Conservation (phyloP, 169 alveolate genomes). For the Cryptosporidium sp. region DNA sequence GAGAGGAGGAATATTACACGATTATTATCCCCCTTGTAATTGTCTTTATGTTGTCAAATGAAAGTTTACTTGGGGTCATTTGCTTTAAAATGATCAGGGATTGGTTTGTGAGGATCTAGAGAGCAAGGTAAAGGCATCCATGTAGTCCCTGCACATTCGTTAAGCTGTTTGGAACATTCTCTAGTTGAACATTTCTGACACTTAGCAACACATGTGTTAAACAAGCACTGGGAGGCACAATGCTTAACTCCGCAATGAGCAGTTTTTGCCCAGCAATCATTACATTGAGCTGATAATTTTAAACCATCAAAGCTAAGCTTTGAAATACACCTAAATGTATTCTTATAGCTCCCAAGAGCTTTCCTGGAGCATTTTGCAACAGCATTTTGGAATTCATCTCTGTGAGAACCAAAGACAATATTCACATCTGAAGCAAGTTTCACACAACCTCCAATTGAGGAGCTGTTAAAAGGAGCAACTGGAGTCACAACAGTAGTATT, state of each 20-base stretch:
- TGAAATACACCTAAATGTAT: constrained; percentile 36
- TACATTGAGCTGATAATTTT: constrained; percentile 12
- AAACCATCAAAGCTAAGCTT: constrained; percentile 23
- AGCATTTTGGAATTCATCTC: constrained; percentile 19
- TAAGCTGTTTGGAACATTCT: constrained; percentile 30
- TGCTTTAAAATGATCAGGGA: constrained; percentile 35
- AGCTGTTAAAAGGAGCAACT: constrained; percentile 35
- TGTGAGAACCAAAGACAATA: constrained; percentile 23
- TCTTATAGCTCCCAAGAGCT: constrained; percentile 54
- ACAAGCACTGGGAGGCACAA: constrained; percentile 58
- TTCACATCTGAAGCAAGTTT: constrained; percentile 32
- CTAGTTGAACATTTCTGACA: constrained; percentile 62
- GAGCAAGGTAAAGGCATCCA: constrained; percentile 75
- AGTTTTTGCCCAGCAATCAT: constrained; percentile 65
- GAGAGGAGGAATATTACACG: not conserved
- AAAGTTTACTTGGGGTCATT: constrained; percentile 22
- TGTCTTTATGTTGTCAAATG: not conserved
- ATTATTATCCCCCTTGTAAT: not conserved
- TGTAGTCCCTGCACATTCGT: constrained; percentile 70
- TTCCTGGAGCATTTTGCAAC: constrained; percentile 69
- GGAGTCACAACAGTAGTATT: constrained; percentile 26
- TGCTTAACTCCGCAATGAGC: constrained; percentile 65
- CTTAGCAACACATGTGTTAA: constrained; percentile 59
- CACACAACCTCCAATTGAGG: constrained; percentile 49
- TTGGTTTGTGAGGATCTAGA: constrained; percentile 54